Percentiles rank a stretch among this genome's conserved stretches.
These are phyloP conservation scores for Echinosphaeria canescens DNA, from an alignment of 2,329 filamentous ascomycete genomes.

Conservation along the genomic window DNA sequence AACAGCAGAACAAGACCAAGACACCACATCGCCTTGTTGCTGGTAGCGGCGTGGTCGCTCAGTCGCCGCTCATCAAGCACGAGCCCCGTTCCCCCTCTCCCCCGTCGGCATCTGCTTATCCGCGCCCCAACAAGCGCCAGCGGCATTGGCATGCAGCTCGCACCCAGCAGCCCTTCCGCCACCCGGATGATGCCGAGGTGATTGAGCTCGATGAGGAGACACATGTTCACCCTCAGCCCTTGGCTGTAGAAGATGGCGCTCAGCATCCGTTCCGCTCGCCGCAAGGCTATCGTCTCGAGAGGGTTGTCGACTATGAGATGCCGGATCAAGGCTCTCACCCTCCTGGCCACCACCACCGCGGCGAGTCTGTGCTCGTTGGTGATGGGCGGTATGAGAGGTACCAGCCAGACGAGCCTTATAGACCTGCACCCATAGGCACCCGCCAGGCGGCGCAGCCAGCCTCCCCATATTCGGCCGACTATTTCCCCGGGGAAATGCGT, in stretches of 20 bases:
- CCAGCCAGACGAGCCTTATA: too few relatives aligned
- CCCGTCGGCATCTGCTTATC: constrained; percentile 25
- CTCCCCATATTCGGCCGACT: too few relatives aligned
- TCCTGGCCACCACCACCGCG: too few relatives aligned
- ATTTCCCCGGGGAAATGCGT: too few relatives aligned
- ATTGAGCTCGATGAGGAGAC: constrained; percentile 24
- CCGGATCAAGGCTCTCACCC: constrained; percentile 7
- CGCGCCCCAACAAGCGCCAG: constrained; percentile 33
- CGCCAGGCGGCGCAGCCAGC: too few relatives aligned
- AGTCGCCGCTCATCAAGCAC: constrained; percentile 34
- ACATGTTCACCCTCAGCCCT: constrained; percentile 18
- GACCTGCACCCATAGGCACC: too few relatives aligned
- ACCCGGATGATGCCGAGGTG: too few relatives aligned
- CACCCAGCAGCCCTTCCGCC: constrained; percentile 16
- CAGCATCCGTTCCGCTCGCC: constrained; percentile 13
- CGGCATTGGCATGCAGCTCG: constrained; percentile 21
- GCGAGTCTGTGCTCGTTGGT: too few relatives aligned
- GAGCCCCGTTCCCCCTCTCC: constrained; percentile 45
- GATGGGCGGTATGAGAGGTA: too few relatives aligned
- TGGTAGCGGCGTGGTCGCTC: too few relatives aligned
- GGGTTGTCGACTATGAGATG: constrained; percentile 14
- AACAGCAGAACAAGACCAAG: constrained; percentile 20
- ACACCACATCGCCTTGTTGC: too few relatives aligned
- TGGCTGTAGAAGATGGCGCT: constrained; percentile 11
- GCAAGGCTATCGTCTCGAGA: constrained; percentile 11